A percentile compares a stretch with the other conserved stretches of the same genome.
Conservation (phyloP, 352 stramenopile species). For the Phytophthora uliginosa region DNA sequence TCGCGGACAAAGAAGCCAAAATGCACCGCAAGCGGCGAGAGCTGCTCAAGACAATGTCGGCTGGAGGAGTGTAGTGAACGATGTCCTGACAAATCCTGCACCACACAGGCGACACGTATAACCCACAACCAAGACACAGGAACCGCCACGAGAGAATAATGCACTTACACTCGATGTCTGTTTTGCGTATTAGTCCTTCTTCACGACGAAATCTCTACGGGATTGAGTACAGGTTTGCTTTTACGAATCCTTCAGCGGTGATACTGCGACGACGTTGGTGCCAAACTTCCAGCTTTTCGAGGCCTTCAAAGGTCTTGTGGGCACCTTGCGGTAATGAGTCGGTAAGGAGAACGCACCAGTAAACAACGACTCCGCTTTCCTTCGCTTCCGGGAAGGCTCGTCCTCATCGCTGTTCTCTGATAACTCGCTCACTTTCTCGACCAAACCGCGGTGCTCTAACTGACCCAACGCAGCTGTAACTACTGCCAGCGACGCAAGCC, state of each 20-base stretch:
- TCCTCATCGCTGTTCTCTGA: conserved; percentile 25
- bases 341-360: conserved; percentile 37
- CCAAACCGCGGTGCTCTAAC: conserved; percentile 54
- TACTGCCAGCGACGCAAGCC: conserved; percentile 53
- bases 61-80: conserved; percentile 24
- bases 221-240: background rate
- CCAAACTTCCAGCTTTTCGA: conserved; percentile 79
- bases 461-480: conserved; percentile 70
- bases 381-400: conserved; percentile 32
- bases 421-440: conserved; percentile 56
- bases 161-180: conserved; percentile 45
- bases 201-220: conserved; percentile 10
- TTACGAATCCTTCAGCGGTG: conserved; percentile 37
- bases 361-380: conserved; percentile 30
- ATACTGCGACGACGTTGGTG: conserved; percentile 42
- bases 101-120: background rate
- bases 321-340: conserved; percentile 73
- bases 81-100: background rate
- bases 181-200: conserved; percentile 26
- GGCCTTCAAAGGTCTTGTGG: conserved; percentile 73
- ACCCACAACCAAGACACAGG: background rate
- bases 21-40: conserved; percentile 54
- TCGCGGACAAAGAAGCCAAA: conserved; percentile 44
- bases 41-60: conserved; percentile 56
- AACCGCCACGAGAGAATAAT: conserved; percentile 30